phyloP scores from a whole-genome alignment of 2,329 filamentous ascomycete genomes.

The Neofusicoccum parvum region DNA sequence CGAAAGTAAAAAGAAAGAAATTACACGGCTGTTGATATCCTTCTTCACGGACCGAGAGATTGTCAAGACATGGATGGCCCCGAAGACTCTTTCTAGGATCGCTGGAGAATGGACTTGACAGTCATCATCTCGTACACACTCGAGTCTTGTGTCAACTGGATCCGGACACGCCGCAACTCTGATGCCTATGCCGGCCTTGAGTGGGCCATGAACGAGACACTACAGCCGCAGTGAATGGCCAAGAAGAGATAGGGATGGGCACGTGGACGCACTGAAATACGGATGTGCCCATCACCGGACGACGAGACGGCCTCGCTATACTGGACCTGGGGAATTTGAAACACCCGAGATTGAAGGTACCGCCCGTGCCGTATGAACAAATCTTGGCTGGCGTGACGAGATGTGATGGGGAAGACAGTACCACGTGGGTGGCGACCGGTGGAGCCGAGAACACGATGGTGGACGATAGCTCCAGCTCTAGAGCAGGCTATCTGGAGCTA shows the following conservation, averaged over 20 bases:
- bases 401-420: too few species aligned
- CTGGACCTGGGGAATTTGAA: not conserved
- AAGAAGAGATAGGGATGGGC: not conserved
- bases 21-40: too few species aligned
- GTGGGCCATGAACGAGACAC: not conserved
- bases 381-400: not conserved
- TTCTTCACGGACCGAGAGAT: too few species aligned
- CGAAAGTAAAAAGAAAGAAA: too few species aligned
- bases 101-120: too few species aligned
- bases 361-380: not conserved
- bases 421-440: too few species aligned
- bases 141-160: not conserved
- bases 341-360: not conserved
- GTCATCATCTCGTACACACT: too few species aligned
- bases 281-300: not conserved
- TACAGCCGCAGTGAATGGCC: not conserved
- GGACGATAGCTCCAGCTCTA: too few species aligned
- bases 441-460: too few species aligned
- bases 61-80: too few species aligned
- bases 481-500: too few species aligned
- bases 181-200: not conserved
- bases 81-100: too few species aligned
- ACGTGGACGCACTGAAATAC: not conserved
- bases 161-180: not conserved
- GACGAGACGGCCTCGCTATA: not conserved